Evolutionary conservation across 73 alveolate species (phyloP).

Genomic region (Effrenium voratum): DNA sequence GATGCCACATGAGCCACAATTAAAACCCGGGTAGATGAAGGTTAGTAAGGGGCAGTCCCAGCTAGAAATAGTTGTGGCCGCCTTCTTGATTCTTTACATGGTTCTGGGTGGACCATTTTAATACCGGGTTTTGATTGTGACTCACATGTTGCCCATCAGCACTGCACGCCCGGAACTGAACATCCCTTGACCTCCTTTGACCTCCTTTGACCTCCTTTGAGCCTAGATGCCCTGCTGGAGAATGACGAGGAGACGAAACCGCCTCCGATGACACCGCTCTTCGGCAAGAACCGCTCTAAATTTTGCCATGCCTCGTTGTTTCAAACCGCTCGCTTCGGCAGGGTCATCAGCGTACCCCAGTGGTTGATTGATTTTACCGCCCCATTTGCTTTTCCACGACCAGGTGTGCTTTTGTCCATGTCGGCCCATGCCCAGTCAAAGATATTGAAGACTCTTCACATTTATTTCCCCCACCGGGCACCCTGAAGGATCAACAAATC

Average conservation of each 20-base stretch:
- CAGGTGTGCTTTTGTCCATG: background rate
- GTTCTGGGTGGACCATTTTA: too few relatives aligned
- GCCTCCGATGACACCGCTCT: slow-evolving; percentile 70
- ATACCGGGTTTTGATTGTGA: too few relatives aligned
- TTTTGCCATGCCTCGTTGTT: background rate
- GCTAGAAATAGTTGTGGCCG: background rate
- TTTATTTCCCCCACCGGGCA: too few relatives aligned
- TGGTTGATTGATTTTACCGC: background rate
- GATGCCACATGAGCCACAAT: background rate
- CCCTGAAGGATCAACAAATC: too few relatives aligned
- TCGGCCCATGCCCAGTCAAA: too few relatives aligned
- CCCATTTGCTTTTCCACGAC: background rate
- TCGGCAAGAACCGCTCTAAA: background rate
- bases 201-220: too few relatives aligned
- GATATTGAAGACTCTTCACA: too few relatives aligned
- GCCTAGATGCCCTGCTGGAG: slow-evolving; percentile 47
- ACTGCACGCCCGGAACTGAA: background rate
- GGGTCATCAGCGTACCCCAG: background rate
- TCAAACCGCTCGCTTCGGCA: background rate
- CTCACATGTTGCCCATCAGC: background rate
- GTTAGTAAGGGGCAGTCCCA: background rate
- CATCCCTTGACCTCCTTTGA: background rate
- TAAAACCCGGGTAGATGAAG: background rate
- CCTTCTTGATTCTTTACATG: background rate
- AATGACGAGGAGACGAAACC: slow-evolving; percentile 55